phyloP scores from a whole-genome alignment of 129 eudicot genomes.

The Escallonia herrerae region DNA sequence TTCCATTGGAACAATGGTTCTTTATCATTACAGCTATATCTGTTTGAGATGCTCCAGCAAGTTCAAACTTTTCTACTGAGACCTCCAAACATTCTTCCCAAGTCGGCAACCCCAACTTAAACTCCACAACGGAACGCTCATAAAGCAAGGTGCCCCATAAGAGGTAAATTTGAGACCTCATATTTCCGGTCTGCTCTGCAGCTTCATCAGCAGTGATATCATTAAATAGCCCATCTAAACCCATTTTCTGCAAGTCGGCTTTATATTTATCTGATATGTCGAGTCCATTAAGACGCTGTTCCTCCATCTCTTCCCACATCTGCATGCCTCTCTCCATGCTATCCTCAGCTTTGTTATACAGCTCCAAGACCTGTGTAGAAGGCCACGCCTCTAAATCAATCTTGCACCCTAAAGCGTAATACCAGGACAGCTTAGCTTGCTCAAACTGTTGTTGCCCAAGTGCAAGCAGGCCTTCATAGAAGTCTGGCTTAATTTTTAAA shows the following conservation, averaged over 20 bases:
- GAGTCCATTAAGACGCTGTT: constrained; percentile 68
- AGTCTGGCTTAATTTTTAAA: constrained; percentile 61
- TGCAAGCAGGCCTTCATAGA: constrained; percentile 85
- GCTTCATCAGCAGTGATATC: constrained; percentile 66
- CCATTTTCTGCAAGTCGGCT: constrained; percentile 43
- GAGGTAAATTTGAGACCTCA: constrained; percentile 76
- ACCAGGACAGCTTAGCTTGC: constrained; percentile 82
- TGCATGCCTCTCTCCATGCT: constrained; percentile 93
- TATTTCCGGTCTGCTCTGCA: constrained; percentile 47
- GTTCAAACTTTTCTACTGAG: constrained; percentile 87
- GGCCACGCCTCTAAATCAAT: constrained; percentile 39
- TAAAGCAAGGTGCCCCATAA: constrained; percentile 91
- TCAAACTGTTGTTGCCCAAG: constrained; percentile 87
- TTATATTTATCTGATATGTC: constrained; percentile 53
- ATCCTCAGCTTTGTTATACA: constrained; percentile 88
- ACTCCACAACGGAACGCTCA: constrained; percentile 86
- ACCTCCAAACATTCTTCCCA: constrained; percentile 99
- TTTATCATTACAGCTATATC: constrained; percentile 88
- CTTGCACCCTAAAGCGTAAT: constrained; percentile 44
- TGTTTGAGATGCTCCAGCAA: constrained; percentile 78
- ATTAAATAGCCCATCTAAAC: constrained; percentile 50
- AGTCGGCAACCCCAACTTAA: constrained; percentile 58
- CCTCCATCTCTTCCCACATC: constrained; percentile 94
- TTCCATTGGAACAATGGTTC: constrained; percentile 81
- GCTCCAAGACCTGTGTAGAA: constrained; percentile 39